A percentile compares a stretch with the other conserved stretches of the same genome.
These are phyloP conservation scores for Mortierella sp. DNA, from an alignment of 371 early-diverging fungal genomes.

Conservation along the genomic window DNA sequence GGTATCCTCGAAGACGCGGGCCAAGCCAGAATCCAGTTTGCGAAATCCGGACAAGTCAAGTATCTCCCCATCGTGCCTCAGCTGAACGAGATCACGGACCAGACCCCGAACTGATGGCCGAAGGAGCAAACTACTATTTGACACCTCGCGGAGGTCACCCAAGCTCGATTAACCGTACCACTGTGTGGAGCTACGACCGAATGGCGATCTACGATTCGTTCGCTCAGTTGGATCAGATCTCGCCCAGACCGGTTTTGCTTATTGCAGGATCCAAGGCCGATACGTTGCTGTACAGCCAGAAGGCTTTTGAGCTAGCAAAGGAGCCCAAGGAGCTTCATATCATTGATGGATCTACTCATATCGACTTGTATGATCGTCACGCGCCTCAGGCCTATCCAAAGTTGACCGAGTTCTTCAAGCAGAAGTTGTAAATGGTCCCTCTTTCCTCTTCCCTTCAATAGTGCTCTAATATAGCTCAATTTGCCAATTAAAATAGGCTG, in stretches of 20 bases:
- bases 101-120: constrained; percentile 22
- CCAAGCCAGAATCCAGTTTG: constrained; percentile 32
- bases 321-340: constrained; percentile 46
- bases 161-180: constrained; percentile 16
- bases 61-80: constrained; percentile 39
- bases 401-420: constrained; percentile 33
- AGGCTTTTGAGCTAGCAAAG: constrained; percentile 19
- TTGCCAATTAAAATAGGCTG: too few species aligned
- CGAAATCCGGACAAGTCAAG: constrained; percentile 29
- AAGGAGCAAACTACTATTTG: constrained; percentile 43
- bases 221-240: constrained; percentile 18
- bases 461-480: too few species aligned
- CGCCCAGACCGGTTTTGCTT: constrained; percentile 42
- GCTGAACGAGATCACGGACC: neutral
- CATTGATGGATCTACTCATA: constrained; percentile 36
- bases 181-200: constrained; percentile 35
- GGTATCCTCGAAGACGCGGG: constrained; percentile 19
- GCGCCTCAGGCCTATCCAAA: constrained; percentile 5
- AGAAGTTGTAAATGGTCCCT: constrained; percentile 14
- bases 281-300: constrained; percentile 40
- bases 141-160: constrained; percentile 41
- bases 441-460: too few species aligned
- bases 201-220: constrained; percentile 31
- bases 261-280: constrained; percentile 53
- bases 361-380: constrained; percentile 44